phyloP scores from a whole-genome alignment of 345 rosid species.

The Syzygium aqueum region DNA sequence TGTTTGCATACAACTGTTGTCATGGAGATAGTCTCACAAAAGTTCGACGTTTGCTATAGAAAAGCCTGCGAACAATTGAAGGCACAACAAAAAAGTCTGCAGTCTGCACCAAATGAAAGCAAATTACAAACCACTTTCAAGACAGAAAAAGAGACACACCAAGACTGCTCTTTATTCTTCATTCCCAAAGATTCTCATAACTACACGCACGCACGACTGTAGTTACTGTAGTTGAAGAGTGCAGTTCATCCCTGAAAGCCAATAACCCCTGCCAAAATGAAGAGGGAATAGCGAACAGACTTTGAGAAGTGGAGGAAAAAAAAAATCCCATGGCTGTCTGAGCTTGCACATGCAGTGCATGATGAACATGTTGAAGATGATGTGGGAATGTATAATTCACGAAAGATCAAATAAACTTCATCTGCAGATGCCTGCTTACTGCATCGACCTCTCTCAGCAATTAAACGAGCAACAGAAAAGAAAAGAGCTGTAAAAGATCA shows the following conservation, averaged over 20 bases:
- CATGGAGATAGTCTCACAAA: background rate
- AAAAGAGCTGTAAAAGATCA: background rate
- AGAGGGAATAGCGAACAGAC: background rate
- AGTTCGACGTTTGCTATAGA: background rate
- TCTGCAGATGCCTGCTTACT: background rate
- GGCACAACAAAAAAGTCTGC: background rate
- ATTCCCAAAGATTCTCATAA: background rate
- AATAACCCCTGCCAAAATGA: slow-evolving; percentile 29
- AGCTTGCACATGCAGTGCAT: background rate
- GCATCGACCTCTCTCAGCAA: background rate
- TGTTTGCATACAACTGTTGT: background rate
- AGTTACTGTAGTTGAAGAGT: background rate
- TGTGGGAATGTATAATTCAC: background rate
- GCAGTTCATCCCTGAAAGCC: slow-evolving; percentile 40
- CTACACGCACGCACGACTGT: background rate
- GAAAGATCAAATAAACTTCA: background rate
- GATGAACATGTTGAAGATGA: background rate
- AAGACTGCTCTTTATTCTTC: background rate
- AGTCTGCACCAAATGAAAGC: background rate
- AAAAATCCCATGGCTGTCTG: background rate
- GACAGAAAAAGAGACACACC: background rate
- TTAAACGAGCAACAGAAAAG: background rate
- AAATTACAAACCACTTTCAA: background rate
- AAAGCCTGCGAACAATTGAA: background rate
- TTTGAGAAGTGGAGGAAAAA: background rate